Conservation (phyloP, 345 rosid genomes). For the Salix dunnii region DNA sequence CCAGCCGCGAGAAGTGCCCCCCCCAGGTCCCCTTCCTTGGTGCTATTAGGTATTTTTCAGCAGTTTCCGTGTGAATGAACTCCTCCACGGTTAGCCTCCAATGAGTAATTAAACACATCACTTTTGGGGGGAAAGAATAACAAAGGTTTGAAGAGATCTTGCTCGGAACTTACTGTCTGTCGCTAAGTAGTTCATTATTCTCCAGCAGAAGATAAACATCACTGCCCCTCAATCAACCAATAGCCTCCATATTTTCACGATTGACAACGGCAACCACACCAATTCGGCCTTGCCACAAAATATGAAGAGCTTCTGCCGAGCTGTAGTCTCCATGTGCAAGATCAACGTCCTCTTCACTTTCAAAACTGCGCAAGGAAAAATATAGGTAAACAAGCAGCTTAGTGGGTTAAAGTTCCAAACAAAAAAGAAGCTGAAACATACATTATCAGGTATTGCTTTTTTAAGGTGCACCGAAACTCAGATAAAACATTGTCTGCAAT, state of each 20-base stretch:
- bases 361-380: slow-evolving; percentile 22
- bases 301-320: slow-evolving; percentile 32
- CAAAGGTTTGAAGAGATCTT: not conserved
- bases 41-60: slow-evolving; percentile 11
- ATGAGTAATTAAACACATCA: not conserved
- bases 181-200: slow-evolving; percentile 17
- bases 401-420: not conserved
- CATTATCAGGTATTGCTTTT: not conserved
- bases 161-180: slow-evolving; percentile 19
- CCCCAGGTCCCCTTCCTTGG: slow-evolving; percentile 17
- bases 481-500: slow-evolving; percentile 39
- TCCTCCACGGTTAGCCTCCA: slow-evolving; percentile 26
- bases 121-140: not conserved
- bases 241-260: slow-evolving; percentile 17
- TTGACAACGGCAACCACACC: slow-evolving; percentile 22
- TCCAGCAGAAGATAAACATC: slow-evolving; percentile 35
- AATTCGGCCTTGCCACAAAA: slow-evolving; percentile 19
- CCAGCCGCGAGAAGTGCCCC: slow-evolving; percentile 34
- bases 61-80: slow-evolving; percentile 28
- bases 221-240: slow-evolving; percentile 26
- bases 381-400: not conserved
- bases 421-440: not conserved
- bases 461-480: slow-evolving; percentile 20
- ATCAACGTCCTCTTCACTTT: slow-evolving; percentile 22
- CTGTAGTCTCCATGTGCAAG: slow-evolving; percentile 27